Percentiles rank a stretch among this genome's conserved stretches.
phyloP scores from a whole-genome alignment of 2,329 filamentous ascomycete genomes.

The Sclerotinia sclerotiorum region DNA sequence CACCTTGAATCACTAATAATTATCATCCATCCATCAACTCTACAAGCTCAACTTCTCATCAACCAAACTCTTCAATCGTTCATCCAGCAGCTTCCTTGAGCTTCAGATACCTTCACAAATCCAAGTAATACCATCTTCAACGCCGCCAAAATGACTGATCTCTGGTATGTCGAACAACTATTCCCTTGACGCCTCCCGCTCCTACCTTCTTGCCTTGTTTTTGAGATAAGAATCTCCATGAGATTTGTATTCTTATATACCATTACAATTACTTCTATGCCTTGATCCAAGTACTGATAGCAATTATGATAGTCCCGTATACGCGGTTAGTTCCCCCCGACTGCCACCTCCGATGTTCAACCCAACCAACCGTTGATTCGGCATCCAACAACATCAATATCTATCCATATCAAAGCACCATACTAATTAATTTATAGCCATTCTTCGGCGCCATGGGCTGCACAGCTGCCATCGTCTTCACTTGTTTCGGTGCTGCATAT shows the following conservation, averaged over 20 bases:
- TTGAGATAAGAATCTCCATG: slow-evolving; percentile 30
- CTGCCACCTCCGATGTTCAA: slow-evolving; percentile 5
- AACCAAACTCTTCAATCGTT: slow-evolving; percentile 32
- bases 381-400: slow-evolving; percentile 10
- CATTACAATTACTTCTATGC: slow-evolving; percentile 1
- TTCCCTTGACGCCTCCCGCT: slow-evolving; percentile 17
- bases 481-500: slow-evolving; percentile 94
- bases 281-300: slow-evolving; percentile 46
- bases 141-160: slow-evolving; percentile 63
- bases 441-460: slow-evolving; percentile 99
- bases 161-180: slow-evolving; percentile 67
- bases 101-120: slow-evolving; percentile 27
- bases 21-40: slow-evolving; percentile 36
- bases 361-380: slow-evolving; percentile 1
- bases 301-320: slow-evolving; percentile 73
- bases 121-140: slow-evolving; percentile 33
- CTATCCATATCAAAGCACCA: slow-evolving; percentile 32
- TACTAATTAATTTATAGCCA: slow-evolving; percentile 51
- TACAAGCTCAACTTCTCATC: slow-evolving; percentile 35
- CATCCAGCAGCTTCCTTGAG: slow-evolving; percentile 32
- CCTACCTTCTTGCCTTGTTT: slow-evolving; percentile 7
- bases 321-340: slow-evolving; percentile 77
- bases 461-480: slow-evolving; percentile 93
- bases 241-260: slow-evolving; percentile 20
- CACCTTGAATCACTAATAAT: slow-evolving; percentile 26